phyloP scores from a whole-genome alignment of 2,329 filamentous ascomycete genomes.

The Knufia petricola region DNA sequence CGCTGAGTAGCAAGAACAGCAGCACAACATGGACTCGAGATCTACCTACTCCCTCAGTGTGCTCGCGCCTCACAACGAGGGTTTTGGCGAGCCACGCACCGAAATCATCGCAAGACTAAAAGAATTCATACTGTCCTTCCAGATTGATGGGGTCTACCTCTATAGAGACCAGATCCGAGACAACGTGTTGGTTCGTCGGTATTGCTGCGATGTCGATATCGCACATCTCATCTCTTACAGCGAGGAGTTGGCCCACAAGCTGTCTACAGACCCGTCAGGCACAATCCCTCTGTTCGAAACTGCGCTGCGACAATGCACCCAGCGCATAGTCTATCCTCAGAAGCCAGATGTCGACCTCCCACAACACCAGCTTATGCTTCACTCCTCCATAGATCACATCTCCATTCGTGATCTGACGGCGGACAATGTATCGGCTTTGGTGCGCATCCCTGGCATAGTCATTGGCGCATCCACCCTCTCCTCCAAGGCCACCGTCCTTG shows the following conservation, averaged over 20 bases:
- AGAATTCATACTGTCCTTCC: slow-evolving; percentile 86
- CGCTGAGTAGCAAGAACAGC: background rate
- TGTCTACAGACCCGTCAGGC: slow-evolving; percentile 82
- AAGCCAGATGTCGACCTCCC: slow-evolving; percentile 61
- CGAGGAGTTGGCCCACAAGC: slow-evolving; percentile 81
- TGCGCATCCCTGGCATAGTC: slow-evolving; percentile 92
- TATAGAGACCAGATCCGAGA: slow-evolving; percentile 96
- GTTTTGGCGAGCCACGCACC: slow-evolving; percentile 57
- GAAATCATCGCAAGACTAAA: slow-evolving; percentile 72
- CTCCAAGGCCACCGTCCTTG: slow-evolving; percentile 80
- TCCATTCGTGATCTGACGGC: slow-evolving; percentile 93
- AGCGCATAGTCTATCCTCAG: slow-evolving; percentile 82
- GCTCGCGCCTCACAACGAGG: slow-evolving; percentile 57
- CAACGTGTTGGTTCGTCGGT: slow-evolving; percentile 88
- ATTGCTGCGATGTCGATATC: slow-evolving; percentile 93
- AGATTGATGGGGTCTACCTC: slow-evolving; percentile 86
- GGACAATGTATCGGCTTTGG: slow-evolving; percentile 84
- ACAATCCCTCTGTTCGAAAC: slow-evolving; percentile 89
- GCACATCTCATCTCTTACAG: slow-evolving; percentile 93
- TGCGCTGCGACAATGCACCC: slow-evolving; percentile 82
- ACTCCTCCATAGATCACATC: slow-evolving; percentile 81
- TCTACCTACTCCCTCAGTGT: slow-evolving; percentile 79
- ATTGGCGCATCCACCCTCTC: slow-evolving; percentile 95
- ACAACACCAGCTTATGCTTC: slow-evolving; percentile 86
- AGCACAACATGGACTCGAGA: slow-evolving; percentile 64